Conservation (phyloP, 2,329 filamentous ascomycete species). For the Diplodia corticola region DNA sequence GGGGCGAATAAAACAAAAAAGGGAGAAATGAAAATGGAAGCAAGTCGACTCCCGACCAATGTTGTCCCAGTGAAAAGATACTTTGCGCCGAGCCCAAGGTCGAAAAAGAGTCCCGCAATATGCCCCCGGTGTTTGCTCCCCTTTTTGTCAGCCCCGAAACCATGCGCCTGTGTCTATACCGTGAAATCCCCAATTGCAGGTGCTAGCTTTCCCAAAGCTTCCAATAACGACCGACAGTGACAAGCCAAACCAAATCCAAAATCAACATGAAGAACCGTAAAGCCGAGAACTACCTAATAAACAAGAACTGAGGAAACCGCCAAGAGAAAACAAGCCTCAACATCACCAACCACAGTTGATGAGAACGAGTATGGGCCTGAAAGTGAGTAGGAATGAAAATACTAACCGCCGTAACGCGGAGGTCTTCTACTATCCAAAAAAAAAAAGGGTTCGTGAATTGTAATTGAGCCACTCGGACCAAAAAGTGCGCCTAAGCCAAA, state of each 20-base stretch:
- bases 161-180: conserved; percentile 4
- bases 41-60: neutral
- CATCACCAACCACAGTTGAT: neutral
- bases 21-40: neutral
- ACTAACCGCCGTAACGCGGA: neutral
- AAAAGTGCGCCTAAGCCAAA: conserved; percentile 11
- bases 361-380: neutral
- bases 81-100: conserved; percentile 4
- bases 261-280: neutral
- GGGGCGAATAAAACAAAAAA: neutral
- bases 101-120: neutral
- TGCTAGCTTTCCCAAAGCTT: neutral
- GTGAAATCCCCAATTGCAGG: neutral
- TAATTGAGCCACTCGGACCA: neutral
- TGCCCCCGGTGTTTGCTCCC: neutral
- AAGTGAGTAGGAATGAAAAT: neutral
- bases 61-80: neutral
- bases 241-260: neutral
- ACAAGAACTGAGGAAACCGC: neutral
- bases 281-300: neutral
- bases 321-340: conserved; percentile 1
- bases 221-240: conserved; percentile 5
- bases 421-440: neutral
- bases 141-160: neutral
- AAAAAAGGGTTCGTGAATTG: neutral